Conservation (phyloP, 2,329 filamentous ascomycete species). For the Pseudomassariella vexata region DNA sequence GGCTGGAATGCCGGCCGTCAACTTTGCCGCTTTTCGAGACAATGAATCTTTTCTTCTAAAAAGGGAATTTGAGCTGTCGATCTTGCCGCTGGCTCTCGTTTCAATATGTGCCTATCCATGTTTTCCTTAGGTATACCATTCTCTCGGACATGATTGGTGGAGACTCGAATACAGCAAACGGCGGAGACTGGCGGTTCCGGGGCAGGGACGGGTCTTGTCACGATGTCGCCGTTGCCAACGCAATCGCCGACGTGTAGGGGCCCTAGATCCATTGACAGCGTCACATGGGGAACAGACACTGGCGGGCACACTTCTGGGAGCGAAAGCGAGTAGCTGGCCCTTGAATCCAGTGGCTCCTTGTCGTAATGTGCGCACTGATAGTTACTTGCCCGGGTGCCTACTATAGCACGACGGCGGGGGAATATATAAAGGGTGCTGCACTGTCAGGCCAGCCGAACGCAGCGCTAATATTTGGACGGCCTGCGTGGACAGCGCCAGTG, state of each 20-base stretch:
- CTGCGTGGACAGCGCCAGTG: constrained; percentile 12
- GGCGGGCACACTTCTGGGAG: constrained; percentile 20
- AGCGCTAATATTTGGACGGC: constrained; percentile 19
- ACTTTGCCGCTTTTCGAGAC: constrained; percentile 6
- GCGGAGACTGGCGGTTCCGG: background rate
- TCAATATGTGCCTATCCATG: too few relatives aligned
- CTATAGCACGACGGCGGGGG: constrained; percentile 20
- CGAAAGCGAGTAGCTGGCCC: constrained; percentile 14
- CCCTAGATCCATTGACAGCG: constrained; percentile 13
- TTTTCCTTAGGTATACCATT: too few relatives aligned
- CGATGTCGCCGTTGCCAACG: constrained; percentile 7
- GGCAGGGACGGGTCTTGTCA: background rate
- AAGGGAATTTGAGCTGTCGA: background rate
- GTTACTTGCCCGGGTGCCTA: constrained; percentile 22
- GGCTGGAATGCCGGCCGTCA: constrained; percentile 2
- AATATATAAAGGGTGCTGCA: constrained; percentile 22
- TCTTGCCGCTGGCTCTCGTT: background rate
- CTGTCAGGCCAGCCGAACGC: constrained; percentile 14
- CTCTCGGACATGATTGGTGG: background rate
- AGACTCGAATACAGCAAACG: background rate
- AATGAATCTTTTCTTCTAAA: constrained; percentile 3
- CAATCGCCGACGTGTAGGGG: constrained; percentile 9
- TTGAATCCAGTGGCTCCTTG: background rate
- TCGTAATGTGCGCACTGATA: constrained; percentile 1
- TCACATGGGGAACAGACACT: constrained; percentile 17